Conservation (phyloP, 2,329 filamentous ascomycete species). For the Epichloe amarillans region DNA sequence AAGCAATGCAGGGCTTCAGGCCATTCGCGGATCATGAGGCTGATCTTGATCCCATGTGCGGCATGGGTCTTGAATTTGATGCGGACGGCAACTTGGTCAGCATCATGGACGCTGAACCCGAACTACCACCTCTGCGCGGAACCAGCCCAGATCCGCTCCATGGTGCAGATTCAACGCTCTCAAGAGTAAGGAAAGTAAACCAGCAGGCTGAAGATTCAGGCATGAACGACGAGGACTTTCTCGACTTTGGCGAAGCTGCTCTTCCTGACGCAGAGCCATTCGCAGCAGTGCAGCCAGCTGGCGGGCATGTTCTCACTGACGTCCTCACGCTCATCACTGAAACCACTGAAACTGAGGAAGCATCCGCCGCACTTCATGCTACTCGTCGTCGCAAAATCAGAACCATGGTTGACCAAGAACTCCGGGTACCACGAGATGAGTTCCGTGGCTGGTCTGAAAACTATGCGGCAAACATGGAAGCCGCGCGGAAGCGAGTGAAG, state of each 20-base stretch:
- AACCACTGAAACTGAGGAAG: slow-evolving; percentile 11
- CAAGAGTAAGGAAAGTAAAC: background rate
- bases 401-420: slow-evolving; percentile 18
- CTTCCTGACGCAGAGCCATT: slow-evolving; percentile 26
- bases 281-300: slow-evolving; percentile 13
- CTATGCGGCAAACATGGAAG: slow-evolving; percentile 43
- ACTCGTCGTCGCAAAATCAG: slow-evolving; percentile 14
- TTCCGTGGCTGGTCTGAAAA: slow-evolving; percentile 28
- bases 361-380: slow-evolving; percentile 10
- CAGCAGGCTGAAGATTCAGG: background rate
- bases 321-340: slow-evolving; percentile 11
- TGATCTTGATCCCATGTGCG: slow-evolving; percentile 21
- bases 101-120: slow-evolving; percentile 26
- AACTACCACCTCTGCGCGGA: slow-evolving; percentile 26
- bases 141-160: slow-evolving; percentile 3
- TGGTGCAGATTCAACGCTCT: background rate
- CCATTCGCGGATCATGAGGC: slow-evolving; percentile 27
- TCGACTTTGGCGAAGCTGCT: slow-evolving; percentile 24
- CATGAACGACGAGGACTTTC: slow-evolving; percentile 9
- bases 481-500: slow-evolving; percentile 13
- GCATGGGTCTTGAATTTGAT: slow-evolving; percentile 37
- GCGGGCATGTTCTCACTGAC: slow-evolving; percentile 6
- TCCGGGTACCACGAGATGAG: slow-evolving; percentile 22
- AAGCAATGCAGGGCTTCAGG: slow-evolving; percentile 14
- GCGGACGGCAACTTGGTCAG: slow-evolving; percentile 35